These are phyloP conservation scores for Aspergillus melleus DNA, from an alignment of 2,329 filamentous ascomycete species.

Conservation along the genomic window DNA sequence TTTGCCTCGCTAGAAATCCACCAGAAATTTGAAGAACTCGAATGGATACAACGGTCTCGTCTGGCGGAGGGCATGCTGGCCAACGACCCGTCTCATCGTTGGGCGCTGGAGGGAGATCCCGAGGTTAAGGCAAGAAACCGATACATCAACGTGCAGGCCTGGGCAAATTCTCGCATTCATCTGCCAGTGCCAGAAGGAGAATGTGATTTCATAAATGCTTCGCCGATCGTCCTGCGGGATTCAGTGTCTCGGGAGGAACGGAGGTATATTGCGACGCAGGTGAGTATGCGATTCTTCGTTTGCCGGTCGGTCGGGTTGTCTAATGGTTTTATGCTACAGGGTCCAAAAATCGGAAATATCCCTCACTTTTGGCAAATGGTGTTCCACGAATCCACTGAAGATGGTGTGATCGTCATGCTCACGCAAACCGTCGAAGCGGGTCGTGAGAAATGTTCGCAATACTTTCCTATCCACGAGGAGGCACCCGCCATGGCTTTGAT, in stretches of 20 bases:
- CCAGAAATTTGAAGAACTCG: conserved; percentile 61
- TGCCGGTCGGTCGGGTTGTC: not conserved
- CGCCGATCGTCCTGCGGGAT: conserved; percentile 62
- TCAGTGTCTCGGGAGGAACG: conserved; percentile 47
- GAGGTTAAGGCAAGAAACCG: conserved; percentile 69
- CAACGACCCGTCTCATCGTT: conserved; percentile 53
- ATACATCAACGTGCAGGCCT: conserved; percentile 87
- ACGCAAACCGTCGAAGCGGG: conserved; percentile 81
- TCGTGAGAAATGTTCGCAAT: conserved; percentile 82
- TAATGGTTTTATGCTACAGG: conserved; percentile 45
- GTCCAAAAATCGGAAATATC: conserved; percentile 73
- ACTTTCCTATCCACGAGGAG: conserved; percentile 68
- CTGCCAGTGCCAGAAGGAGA: conserved; percentile 73
- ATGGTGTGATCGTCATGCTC: conserved; percentile 89
- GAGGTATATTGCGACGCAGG: conserved; percentile 87
- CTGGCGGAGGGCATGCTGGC: conserved; percentile 48
- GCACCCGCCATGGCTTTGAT: conserved; percentile 50
- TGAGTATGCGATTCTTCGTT: conserved; percentile 26
- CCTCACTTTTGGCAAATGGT: conserved; percentile 96
- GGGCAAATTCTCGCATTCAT: conserved; percentile 80
- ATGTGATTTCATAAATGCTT: conserved; percentile 81
- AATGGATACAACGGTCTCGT: conserved; percentile 60
- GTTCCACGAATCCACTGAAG: conserved; percentile 71
- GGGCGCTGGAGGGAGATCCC: conserved; percentile 59
- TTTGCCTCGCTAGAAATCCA: conserved; percentile 51